Evolutionary conservation across 129 eudicot genomes (phyloP).

Genomic region (Tagetes erecta): DNA sequence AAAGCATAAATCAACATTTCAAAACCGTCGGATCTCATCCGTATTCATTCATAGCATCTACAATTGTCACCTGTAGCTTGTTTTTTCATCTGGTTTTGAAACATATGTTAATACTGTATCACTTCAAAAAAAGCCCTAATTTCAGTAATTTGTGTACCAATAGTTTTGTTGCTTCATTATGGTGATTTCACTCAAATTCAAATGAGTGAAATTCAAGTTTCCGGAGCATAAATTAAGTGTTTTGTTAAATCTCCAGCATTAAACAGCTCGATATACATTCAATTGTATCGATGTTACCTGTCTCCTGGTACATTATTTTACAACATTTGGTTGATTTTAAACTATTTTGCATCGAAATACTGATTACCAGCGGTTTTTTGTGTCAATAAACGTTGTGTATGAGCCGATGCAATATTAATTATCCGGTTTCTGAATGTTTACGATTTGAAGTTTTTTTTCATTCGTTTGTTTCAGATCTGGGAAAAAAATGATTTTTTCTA

Average conservation of each 20-base stretch:
- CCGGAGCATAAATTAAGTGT: conserved; percentile 35
- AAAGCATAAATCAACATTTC: conserved; percentile 51
- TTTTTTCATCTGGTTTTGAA: conserved; percentile 8
- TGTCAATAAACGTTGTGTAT: conserved; percentile 12
- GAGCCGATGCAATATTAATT: conserved; percentile 25
- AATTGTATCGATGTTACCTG: conserved; percentile 34
- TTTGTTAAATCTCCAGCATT: conserved; percentile 22
- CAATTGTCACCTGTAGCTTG: conserved; percentile 30
- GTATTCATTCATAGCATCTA: not conserved
- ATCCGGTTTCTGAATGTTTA: not conserved
- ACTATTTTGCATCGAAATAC: conserved; percentile 20
- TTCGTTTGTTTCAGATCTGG: not conserved
- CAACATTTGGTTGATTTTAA: not conserved
- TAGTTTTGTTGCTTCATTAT: conserved; percentile 24
- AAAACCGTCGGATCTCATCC: conserved; percentile 24
- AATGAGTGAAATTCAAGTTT: conserved; percentile 36
- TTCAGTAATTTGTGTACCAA: not conserved
- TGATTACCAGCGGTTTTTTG: conserved; percentile 10
- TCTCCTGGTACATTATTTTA: conserved; percentile 28
- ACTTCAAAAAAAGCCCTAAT: no score
- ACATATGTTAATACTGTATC: not conserved
- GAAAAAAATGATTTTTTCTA: not conserved
- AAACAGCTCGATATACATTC: conserved; percentile 31
- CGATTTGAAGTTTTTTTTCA: not conserved
- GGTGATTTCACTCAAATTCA: conserved; percentile 28